A percentile compares a stretch with the other conserved stretches of the same genome.
Evolutionary conservation across 2,329 filamentous ascomycete species (phyloP).

Genomic region (Lachnellula cervina): DNA sequence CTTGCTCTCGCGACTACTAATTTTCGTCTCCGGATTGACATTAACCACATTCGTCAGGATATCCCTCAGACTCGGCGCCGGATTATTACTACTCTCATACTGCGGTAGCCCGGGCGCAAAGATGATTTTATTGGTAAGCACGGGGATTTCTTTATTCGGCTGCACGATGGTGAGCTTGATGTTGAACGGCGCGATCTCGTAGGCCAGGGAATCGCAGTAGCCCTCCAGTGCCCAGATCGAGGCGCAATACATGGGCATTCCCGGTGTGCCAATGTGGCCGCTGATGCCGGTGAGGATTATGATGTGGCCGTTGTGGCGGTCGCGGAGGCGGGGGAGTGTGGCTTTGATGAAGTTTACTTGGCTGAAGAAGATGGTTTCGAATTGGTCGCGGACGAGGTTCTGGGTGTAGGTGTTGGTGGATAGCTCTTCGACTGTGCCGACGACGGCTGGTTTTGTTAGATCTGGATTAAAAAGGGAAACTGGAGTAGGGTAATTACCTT

Average conservation of each 20-base stretch:
- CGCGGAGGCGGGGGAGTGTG: slow-evolving; percentile 71
- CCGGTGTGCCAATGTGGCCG: slow-evolving; percentile 88
- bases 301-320: slow-evolving; percentile 80
- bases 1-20: slow-evolving; percentile 19
- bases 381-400: slow-evolving; percentile 82
- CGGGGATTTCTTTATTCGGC: slow-evolving; percentile 86
- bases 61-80: slow-evolving; percentile 75
- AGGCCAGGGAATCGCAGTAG: slow-evolving; percentile 91
- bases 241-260: slow-evolving; percentile 84
- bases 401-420: slow-evolving; percentile 66
- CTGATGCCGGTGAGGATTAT: slow-evolving; percentile 86
- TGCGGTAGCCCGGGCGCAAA: slow-evolving; percentile 73
- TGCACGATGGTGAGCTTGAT: slow-evolving; percentile 95
- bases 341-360: slow-evolving; percentile 96
- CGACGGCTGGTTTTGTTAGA: slow-evolving; percentile 53
- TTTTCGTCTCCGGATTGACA: slow-evolving; percentile 60
- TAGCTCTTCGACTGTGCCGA: slow-evolving; percentile 89
- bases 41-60: slow-evolving; percentile 79
- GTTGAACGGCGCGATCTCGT: slow-evolving; percentile 95
- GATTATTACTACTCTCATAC: slow-evolving; percentile 64
- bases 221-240: slow-evolving; percentile 94
- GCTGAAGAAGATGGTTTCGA: slow-evolving; percentile 91
- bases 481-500: slow-evolving; percentile 51
- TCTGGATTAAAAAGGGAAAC: neutral
- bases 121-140: slow-evolving; percentile 80